Evolutionary conservation across 305 asterid genomes (phyloP), one percentile per base, ranked within the genome.

Genomic region (Euphrasia arctica): DNA sequence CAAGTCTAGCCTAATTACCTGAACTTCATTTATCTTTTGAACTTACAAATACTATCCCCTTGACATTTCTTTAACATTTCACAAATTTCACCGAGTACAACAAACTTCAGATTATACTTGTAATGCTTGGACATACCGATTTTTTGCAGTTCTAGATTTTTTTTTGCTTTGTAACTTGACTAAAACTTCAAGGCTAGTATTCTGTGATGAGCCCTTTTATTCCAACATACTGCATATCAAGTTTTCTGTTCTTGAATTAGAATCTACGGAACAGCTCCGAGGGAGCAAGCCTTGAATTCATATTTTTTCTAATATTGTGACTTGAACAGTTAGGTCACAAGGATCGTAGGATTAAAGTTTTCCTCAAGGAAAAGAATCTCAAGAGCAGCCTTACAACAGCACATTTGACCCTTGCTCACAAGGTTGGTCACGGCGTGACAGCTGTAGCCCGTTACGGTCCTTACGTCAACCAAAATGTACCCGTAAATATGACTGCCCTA

Each of bases 401-500:
- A 63, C 99, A 93, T 65, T 47, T 93, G 66, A 93, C 97, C 43
- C 95, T 93, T 31, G 99, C 99, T 61, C 99, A 90, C 65, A 93
- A 93, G 81, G 79, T 88, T 60, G 86, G 95, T 58, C 99, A 93
- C 5, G 96, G 97, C 9, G 88, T 90, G 32, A 59, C 95, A 12
- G 95, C 97, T 58, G 86, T 93, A 12, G 97, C 96, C 55, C 74
- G 74, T 54, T 93, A 82, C 43, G 97, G 87, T 14, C 72, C 78
- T 5, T 67, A 86, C 71, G 76, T 88, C 73, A 57, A 86, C 78
- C 86, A 75, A 43, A 74, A 79, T 31, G 96, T 86, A 10, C 95
- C 95, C 0, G 77, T 90, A 60, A 72, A 70, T 42, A 50, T 93
- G 54, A 70, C 58, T 4, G 91, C 96, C 0, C 75, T 93, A 27